phyloP scores from a whole-genome alignment of 345 rosid species.

The Syzygium jambos region DNA sequence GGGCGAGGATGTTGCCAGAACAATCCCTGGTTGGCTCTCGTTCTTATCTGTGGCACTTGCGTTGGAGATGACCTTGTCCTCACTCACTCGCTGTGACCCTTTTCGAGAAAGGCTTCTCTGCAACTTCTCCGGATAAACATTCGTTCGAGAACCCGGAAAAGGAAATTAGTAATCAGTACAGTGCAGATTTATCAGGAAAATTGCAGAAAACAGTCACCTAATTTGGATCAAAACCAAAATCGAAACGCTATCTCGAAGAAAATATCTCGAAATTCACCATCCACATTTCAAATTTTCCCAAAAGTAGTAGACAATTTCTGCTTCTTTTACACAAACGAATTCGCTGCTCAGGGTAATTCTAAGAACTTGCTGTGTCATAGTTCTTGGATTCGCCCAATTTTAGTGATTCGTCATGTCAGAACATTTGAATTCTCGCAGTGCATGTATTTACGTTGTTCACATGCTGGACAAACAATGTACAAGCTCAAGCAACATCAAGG shows the following conservation, averaged over 20 bases:
- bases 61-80: slow-evolving; percentile 33
- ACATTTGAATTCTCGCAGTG: not conserved
- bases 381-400: not conserved
- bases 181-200: not conserved
- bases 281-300: not conserved
- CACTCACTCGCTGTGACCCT: slow-evolving; percentile 42
- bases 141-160: not conserved
- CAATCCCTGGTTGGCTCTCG: slow-evolving; percentile 14
- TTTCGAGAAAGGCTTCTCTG: slow-evolving; percentile 76
- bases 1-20: slow-evolving; percentile 41
- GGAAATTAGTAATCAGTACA: not conserved
- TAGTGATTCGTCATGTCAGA: not conserved
- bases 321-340: not conserved
- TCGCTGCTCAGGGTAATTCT: not conserved
- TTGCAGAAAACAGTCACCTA: not conserved
- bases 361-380: not conserved
- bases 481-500: not conserved
- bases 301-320: not conserved
- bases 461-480: not conserved
- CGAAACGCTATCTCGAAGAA: not conserved
- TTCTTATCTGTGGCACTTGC: slow-evolving; percentile 30
- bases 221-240: not conserved
- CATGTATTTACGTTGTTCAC: not conserved
- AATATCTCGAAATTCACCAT: not conserved
- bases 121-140: slow-evolving; percentile 19